Percentiles rank a stretch among this genome's conserved stretches.
These are phyloP conservation scores for Aspergillus aculeatinus DNA, from an alignment of 2,329 filamentous ascomycete species.

Conservation along the genomic window DNA sequence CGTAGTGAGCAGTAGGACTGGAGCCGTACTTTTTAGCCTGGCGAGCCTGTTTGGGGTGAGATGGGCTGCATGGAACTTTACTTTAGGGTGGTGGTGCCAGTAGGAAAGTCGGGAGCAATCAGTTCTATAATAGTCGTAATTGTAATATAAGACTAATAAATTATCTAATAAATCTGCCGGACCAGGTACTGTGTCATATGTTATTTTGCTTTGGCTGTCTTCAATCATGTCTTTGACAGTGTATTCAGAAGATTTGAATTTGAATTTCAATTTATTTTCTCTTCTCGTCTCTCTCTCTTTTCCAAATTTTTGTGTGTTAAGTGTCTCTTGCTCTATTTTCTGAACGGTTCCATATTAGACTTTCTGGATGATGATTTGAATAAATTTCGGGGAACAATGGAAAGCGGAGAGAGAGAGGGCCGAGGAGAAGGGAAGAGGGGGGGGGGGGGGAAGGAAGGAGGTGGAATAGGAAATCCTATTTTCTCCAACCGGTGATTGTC, in stretches of 20 bases:
- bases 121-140: background rate
- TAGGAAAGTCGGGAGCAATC: background rate
- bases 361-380: background rate
- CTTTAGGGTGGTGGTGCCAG: slow-evolving; percentile 12
- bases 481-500: slow-evolving; percentile 1
- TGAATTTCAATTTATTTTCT: no score
- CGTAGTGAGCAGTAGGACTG: slow-evolving; percentile 29
- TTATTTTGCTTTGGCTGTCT: slow-evolving; percentile 5
- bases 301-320: background rate
- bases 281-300: slow-evolving; percentile 3
- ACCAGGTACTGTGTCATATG: slow-evolving; percentile 11
- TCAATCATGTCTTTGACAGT: background rate
- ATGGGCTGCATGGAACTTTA: slow-evolving; percentile 12
- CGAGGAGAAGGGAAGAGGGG: background rate
- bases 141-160: slow-evolving; percentile 10
- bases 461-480: background rate
- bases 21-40: slow-evolving; percentile 25
- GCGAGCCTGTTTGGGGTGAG: slow-evolving; percentile 12
- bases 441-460: background rate
- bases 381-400: background rate
- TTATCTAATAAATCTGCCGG: slow-evolving; percentile 11
- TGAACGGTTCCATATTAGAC: background rate
- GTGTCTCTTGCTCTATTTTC: background rate
- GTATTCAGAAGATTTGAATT: no score
- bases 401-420: background rate